Percentiles rank a stretch among this genome's conserved stretches.
phyloP scores from a whole-genome alignment of 2,329 filamentous ascomycete genomes.

The Rutstroemia sydowiana region DNA sequence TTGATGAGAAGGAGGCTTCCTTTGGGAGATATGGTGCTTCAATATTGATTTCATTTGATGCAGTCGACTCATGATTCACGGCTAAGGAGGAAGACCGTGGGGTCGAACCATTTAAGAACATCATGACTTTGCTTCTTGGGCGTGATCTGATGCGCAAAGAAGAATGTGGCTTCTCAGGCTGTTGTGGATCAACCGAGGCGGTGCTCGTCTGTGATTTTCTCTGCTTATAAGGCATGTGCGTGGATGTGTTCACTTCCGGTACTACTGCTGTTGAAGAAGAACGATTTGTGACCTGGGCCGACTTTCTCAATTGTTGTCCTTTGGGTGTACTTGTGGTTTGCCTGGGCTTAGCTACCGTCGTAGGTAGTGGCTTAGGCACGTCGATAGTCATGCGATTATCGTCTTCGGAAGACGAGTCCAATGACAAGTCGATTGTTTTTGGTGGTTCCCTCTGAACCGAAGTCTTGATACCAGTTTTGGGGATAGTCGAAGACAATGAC shows the following conservation, averaged over 20 bases:
- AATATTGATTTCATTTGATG: background rate
- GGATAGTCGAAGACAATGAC: constrained; percentile 14
- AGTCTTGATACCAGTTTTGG: background rate
- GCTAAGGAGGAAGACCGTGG: constrained; percentile 7
- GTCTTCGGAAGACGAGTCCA: constrained; percentile 2
- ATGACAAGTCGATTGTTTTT: background rate
- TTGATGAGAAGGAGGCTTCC: background rate
- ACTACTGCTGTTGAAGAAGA: background rate
- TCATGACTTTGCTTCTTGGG: constrained; percentile 26
- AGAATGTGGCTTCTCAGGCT: constrained; percentile 13
- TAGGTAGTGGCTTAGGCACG: background rate
- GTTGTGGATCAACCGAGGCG: background rate
- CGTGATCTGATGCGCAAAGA: constrained; percentile 26
- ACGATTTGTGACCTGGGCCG: background rate
- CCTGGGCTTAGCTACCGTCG: background rate
- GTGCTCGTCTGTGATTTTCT: background rate
- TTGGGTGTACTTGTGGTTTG: background rate
- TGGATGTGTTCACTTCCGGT: background rate
- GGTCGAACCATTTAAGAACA: constrained; percentile 23
- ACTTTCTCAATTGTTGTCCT: background rate
- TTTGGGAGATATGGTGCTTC: background rate
- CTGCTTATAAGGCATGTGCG: too few species aligned
- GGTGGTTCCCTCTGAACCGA: background rate
- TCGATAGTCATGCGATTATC: background rate
- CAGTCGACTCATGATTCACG: background rate